phyloP scores from a whole-genome alignment of 257 asterid species.

The Thymus mandschuricus region DNA sequence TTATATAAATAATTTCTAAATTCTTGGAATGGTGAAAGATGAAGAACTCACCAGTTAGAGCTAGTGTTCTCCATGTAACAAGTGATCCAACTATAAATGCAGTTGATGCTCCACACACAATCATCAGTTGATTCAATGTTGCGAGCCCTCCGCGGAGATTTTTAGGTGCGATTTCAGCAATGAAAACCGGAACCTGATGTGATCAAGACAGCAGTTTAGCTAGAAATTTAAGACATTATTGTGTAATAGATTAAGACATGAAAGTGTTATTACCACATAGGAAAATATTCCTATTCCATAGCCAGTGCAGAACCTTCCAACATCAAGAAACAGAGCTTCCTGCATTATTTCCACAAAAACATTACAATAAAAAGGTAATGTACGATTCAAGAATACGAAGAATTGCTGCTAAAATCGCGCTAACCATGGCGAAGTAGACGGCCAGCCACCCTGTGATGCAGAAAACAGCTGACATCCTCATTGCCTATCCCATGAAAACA shows the following conservation, averaged over 20 bases:
- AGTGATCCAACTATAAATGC: conserved; percentile 67
- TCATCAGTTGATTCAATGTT: conserved; percentile 90
- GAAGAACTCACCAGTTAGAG: conserved; percentile 60
- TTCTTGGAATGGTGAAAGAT: neutral
- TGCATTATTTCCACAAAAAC: conserved; percentile 28
- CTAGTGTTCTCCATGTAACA: conserved; percentile 77
- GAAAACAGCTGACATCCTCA: conserved; percentile 73
- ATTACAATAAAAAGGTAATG: neutral
- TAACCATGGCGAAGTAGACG: conserved; percentile 62
- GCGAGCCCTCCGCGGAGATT: conserved; percentile 85
- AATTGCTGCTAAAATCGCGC: neutral
- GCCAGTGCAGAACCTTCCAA: conserved; percentile 84
- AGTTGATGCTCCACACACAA: conserved; percentile 76
- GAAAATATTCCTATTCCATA: conserved; percentile 85
- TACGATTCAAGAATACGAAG: neutral
- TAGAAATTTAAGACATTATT: neutral
- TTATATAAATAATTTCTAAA: neutral
- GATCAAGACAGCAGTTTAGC: neutral
- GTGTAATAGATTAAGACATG: neutral
- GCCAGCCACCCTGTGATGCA: conserved; percentile 80
- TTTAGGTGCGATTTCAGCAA: conserved; percentile 86
- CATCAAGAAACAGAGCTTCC: conserved; percentile 66
- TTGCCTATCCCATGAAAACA: conserved; percentile 53
- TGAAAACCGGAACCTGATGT: conserved; percentile 73
- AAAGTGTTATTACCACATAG: conserved; percentile 55